Base-by-base conservation (phyloP, 2,329 filamentous ascomycete genomes). In the Stenocarpella maydis region DNA sequence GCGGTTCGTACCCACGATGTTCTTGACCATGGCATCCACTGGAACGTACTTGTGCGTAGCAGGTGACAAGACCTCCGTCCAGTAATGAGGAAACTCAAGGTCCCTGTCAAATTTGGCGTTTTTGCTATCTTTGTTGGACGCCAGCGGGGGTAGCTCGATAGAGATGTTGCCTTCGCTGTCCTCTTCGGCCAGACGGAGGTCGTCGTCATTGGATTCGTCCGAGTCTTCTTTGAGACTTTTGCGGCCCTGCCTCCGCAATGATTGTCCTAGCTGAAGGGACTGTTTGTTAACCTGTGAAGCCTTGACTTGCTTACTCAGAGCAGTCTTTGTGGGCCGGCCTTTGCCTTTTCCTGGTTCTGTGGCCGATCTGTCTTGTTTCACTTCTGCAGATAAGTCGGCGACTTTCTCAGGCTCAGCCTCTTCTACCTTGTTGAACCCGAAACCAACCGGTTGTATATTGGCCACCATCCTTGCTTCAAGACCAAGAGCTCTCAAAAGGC, bases 371-470 rank as follows among this genome's bases (percentile, higher is more conserved):
- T 26, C 69, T 26, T 34, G 60, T 2, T 58, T 47, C 14, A 15
- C 68, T 7, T 34, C 64, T 12, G 80, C 78, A 24, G 26, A 26
- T 10, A 24, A 7, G 17, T 69, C 39, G 17, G 34, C 37, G 9
- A 64, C 17, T 73, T 82, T 86, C 73, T 85, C 85, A 1, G 79
- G 76, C 15, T 88, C 87, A 6, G 92, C 93, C 64, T 96, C 92
- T 79, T 99, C 96, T 14, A 86, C 81, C 78, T 95, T 97, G 71
- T 89, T 97, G 90, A 94, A 98, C 1, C 94, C 94, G 78, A 97
- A 97, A 0, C 96, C 96, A 26, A 93, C 81, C 1, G 94, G 91
- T 76, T 98, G 96, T 49, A 99, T 78, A 76, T 90, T 98, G 12
- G 91, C 90, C 3, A 98, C 89, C 84, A 98, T 87, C 37, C 95